phyloP scores from a whole-genome alignment of 176 grass and related monocot genomes.

The Bromus sterilis region DNA sequence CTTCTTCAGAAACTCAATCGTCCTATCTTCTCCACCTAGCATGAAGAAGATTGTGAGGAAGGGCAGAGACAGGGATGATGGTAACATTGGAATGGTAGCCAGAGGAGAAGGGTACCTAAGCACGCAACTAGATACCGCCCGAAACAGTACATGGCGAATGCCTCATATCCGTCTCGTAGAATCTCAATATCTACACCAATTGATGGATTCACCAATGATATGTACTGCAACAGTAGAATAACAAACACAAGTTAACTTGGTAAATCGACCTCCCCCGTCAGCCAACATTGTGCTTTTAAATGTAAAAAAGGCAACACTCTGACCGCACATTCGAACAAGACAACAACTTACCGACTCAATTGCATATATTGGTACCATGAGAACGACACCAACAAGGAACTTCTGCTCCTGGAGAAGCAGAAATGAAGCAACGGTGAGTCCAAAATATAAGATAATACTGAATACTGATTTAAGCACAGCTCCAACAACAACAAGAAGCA shows the following conservation, averaged over 20 bases:
- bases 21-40: conserved; percentile 87
- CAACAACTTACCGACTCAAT: conserved; percentile 73
- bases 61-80: neutral
- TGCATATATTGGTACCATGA: conserved; percentile 81
- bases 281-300: too few relatives aligned
- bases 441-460: too few relatives aligned
- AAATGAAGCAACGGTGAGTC: neutral
- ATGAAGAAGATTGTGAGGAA: neutral
- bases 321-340: neutral
- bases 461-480: too few relatives aligned
- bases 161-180: conserved; percentile 81
- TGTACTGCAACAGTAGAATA: conserved; percentile 39
- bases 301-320: too few relatives aligned
- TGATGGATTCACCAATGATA: conserved; percentile 79
- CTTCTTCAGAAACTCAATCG: conserved; percentile 75
- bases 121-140: conserved; percentile 93
- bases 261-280: neutral
- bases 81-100: neutral
- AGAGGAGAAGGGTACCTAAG: conserved; percentile 57
- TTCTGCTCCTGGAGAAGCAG: conserved; percentile 71
- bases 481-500: neutral
- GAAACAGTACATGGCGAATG: conserved; percentile 98
- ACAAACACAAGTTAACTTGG: neutral
- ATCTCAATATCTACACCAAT: conserved; percentile 84
- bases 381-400: conserved; percentile 73